These are phyloP conservation scores for Sambucus nigra DNA, from an alignment of 129 eudicot genomes.

Conservation along the genomic window DNA sequence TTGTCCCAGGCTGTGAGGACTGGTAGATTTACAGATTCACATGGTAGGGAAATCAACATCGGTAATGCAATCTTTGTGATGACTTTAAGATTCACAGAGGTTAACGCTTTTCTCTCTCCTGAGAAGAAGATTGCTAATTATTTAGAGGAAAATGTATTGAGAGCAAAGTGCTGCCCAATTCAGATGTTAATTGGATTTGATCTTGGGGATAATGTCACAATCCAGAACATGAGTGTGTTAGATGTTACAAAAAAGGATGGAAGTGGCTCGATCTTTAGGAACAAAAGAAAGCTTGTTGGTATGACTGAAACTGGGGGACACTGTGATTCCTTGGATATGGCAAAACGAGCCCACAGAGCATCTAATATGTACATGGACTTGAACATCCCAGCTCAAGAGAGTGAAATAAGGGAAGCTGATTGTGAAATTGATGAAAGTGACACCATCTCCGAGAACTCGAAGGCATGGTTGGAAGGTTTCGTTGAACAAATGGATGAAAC, in stretches of 20 bases:
- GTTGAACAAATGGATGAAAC: constrained; percentile 29
- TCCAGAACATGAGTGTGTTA: constrained; percentile 13
- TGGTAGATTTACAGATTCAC: constrained; percentile 59
- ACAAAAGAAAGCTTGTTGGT: constrained; percentile 54
- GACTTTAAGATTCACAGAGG: constrained; percentile 22
- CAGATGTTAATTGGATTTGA: constrained; percentile 46
- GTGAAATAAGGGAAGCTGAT: constrained; percentile 18
- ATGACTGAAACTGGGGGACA: constrained; percentile 7
- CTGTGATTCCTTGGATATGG: constrained; percentile 14
- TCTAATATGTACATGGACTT: constrained; percentile 46
- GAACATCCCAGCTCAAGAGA: constrained; percentile 65
- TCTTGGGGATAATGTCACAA: constrained; percentile 31
- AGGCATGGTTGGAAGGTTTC: constrained; percentile 64
- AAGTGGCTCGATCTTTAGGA: constrained; percentile 20
- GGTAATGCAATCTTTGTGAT: constrained; percentile 52
- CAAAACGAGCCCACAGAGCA: constrained; percentile 33
- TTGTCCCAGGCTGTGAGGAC: constrained; percentile 49
- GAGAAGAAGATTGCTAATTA: constrained; percentile 20
- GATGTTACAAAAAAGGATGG: constrained; percentile 13
- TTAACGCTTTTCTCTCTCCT: background rate
- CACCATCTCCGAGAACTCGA: constrained; percentile 19
- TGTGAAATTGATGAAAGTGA: constrained; percentile 10
- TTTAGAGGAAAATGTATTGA: constrained; percentile 44
- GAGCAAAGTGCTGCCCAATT: constrained; percentile 32
- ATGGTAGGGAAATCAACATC: constrained; percentile 65